Conservation (phyloP, 2,329 filamentous ascomycete genomes). For the Diatrype stigma region DNA sequence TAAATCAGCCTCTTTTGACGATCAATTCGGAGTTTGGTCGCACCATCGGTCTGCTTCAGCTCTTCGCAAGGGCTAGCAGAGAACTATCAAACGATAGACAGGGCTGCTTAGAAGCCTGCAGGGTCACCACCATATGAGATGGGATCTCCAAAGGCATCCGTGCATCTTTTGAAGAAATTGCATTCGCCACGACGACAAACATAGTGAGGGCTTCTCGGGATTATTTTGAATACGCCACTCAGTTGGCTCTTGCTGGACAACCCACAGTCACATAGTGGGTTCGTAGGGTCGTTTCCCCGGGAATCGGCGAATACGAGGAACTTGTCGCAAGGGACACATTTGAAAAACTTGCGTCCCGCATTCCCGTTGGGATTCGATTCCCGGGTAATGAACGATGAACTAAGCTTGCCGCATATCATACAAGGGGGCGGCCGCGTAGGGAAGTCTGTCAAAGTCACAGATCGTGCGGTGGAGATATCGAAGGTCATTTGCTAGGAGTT, state of each 20-base stretch:
- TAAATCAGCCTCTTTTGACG: too few relatives aligned
- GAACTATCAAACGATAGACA: background rate
- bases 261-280: background rate
- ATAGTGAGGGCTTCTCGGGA: background rate
- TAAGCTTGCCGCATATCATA: background rate
- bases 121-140: background rate
- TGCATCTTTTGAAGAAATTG: background rate
- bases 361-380: background rate
- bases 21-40: too few relatives aligned
- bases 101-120: background rate
- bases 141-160: background rate
- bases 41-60: too few relatives aligned
- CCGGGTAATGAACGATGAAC: background rate
- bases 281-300: background rate
- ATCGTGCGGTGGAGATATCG: too few relatives aligned
- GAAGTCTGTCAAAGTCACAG: too few relatives aligned
- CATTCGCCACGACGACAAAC: background rate
- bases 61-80: too few relatives aligned
- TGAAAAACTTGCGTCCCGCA: background rate
- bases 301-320: background rate
- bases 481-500: too few relatives aligned
- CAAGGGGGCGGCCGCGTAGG: too few relatives aligned
- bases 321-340: background rate
- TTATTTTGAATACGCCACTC: background rate
- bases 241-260: background rate